Percentiles rank a stretch among this genome's conserved stretches.
phyloP scores from a whole-genome alignment of 345 rosid genomes.

The Eucalyptus globulus region DNA sequence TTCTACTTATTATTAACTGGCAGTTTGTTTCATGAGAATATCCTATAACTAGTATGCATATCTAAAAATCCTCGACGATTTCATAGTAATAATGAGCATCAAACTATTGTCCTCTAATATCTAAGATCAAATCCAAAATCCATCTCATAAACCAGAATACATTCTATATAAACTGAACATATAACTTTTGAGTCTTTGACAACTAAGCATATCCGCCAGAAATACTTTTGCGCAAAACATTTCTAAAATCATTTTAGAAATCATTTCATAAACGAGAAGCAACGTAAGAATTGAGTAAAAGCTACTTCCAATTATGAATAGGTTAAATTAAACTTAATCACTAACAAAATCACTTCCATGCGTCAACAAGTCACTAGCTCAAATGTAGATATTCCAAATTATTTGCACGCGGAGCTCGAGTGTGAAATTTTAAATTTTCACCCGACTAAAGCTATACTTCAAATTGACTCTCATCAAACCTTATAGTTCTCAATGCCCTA shows the following conservation, averaged over 20 bases:
- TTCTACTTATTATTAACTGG: neutral
- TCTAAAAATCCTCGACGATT: rapidly evolving
- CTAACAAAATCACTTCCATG: too few relatives aligned
- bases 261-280: too few relatives aligned
- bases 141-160: neutral
- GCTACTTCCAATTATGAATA: too few relatives aligned
- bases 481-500: too few relatives aligned
- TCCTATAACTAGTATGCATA: neutral
- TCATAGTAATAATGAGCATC: neutral
- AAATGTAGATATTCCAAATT: too few relatives aligned
- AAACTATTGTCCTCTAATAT: neutral
- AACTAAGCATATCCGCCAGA: neutral
- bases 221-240: neutral
- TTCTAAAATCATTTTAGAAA: neutral
- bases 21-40: neutral
- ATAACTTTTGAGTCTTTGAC: neutral
- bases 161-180: neutral
- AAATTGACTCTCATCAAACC: too few relatives aligned
- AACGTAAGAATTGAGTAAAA: too few relatives aligned
- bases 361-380: too few relatives aligned
- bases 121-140: neutral
- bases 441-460: too few relatives aligned
- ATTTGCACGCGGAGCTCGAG: too few relatives aligned
- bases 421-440: too few relatives aligned
- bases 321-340: too few relatives aligned